These are phyloP conservation scores for Russula olivacea DNA, from an alignment of 768 basidiomycete species.

Conservation along the genomic window DNA sequence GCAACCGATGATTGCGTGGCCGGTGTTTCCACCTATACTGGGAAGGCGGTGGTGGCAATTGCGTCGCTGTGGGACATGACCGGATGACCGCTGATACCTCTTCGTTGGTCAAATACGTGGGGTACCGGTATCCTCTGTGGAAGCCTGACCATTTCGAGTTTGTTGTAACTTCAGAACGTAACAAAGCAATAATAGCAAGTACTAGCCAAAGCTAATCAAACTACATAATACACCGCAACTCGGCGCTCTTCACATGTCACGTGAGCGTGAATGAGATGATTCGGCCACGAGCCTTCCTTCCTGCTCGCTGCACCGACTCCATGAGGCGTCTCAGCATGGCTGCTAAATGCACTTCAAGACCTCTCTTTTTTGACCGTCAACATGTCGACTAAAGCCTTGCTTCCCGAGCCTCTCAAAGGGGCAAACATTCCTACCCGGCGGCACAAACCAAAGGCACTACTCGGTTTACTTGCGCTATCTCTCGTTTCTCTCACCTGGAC, in stretches of 20 bases:
- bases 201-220: background rate
- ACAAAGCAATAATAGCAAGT: no score
- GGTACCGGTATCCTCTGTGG: no score
- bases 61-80: background rate
- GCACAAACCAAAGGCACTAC: background rate
- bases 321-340: conserved; percentile 14
- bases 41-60: background rate
- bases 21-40: background rate
- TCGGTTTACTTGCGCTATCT: conserved; percentile 5
- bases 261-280: background rate
- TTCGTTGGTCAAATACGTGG: background rate
- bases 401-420: background rate
- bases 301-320: conserved; percentile 12
- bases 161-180: background rate
- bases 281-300: conserved; percentile 1
- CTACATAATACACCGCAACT: background rate
- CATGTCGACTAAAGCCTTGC: conserved; percentile 14
- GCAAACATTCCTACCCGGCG: conserved; percentile 1
- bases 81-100: background rate
- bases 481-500: conserved; percentile 10
- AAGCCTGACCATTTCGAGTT: background rate
- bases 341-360: conserved; percentile 4
- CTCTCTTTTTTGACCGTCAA: background rate
- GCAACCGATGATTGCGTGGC: background rate
- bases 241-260: background rate